Base-by-base conservation (phyloP, 1,139 yeast genomes). In the Hansenula sp. region DNA sequence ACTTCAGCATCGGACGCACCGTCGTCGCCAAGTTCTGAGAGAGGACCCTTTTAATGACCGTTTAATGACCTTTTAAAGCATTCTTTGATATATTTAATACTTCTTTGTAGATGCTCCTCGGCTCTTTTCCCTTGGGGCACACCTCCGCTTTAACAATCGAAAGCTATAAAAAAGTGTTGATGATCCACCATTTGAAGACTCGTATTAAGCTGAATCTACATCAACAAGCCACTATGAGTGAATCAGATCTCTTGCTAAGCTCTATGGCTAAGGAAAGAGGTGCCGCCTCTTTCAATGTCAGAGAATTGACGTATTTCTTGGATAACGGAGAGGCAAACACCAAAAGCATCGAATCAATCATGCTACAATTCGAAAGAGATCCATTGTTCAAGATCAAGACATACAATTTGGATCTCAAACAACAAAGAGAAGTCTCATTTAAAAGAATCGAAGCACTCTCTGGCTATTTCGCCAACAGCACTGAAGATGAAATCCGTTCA, bases 351-450 rank as follows among this genome's bases (percentile, higher is more conserved):
- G 74, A 75, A 54, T 55, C 56, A 32, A 57, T 75, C 48, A 70
- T 69, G 71, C 57, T 57, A 43, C 62, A 65, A 39, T 61, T 75
- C 47, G 81, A 76, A 60, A 60, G 80, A 16, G 77, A 74, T 50
- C 79, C 80, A 1, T 56, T 66, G 16, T 72, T 72, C 48, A 65
- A 66, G 42, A 60, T 61, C 38, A 62, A 62, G 37, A 64, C 62
- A 44, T 74, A 69, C 50, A 77, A 76, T 45, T 54, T 71, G 44
- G 59, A 67, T 34, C 68, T 69, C 57, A 64, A 59, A 30, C 65
- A 69, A 47, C 68, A 69, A 45, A 69, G 87, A 42, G 75, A 71
- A 55, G 62, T 69, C 41, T 72, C 83, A 4, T 74, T 79, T 50
- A 57, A 61, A 44, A 66, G 77, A 49, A 73, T 75, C 34, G 69